Evolutionary conservation across 345 rosid genomes (phyloP), one percentile per base, ranked within the genome.

Genomic region (Citrus australasica): DNA sequence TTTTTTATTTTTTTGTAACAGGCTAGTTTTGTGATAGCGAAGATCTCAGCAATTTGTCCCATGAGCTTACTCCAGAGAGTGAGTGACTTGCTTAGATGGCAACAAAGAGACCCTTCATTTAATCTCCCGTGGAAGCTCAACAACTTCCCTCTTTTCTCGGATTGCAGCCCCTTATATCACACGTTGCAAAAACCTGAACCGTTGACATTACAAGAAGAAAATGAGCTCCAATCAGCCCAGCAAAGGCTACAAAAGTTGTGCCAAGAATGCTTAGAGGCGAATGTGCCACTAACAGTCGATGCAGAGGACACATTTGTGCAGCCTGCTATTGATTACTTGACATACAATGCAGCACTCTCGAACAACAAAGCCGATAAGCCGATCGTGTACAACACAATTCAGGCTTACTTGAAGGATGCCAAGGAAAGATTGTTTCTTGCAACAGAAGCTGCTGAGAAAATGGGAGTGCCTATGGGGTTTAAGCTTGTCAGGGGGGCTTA

Each of bases 401-500:
- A 95, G 73, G 87, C 97, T 0, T 95, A 95, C 83, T 76, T 93
- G 81, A 95, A 91, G 81, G 99, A 95, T 63, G 87, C 99, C 0
- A 88, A 88, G 75, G 93, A 91, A 51, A 86, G 99, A 73, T 33
- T 95, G 76, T 76, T 83, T 11, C 78, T 88, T 9, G 93, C 89
- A 0, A 83, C 83, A 5, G 73, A 76, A 74, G 87, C 89, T 5
- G 94, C 98, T 0, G 86, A 88, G 65, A 90, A 85, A 69, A 78
- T 78, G 81, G 91, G 92, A 27, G 82, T 95, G 37, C 85, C 89
- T 1, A 81, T 91, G 88, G 99, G 99, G 16, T 77, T 91, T 75
- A 95, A 95, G 84, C 69, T 95, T 14, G 99, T 95, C 5, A 86
- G 99, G 46, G 99, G 99, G 0, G 99, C 98, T 17, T 95, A 95